phyloP scores from a whole-genome alignment of 306 rosid species.

The Casuarina equisetifolia region DNA sequence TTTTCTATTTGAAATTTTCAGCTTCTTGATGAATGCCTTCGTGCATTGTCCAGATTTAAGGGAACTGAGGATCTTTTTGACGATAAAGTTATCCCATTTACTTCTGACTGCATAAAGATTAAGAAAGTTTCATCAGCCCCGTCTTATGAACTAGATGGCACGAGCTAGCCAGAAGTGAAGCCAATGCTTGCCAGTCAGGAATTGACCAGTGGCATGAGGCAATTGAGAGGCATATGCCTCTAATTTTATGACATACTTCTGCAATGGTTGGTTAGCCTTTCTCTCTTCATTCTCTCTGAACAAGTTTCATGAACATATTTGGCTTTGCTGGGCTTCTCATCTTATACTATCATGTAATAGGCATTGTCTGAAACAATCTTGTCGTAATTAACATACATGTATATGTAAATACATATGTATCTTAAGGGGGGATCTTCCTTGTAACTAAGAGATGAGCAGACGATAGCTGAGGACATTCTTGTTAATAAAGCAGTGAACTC shows the following conservation, averaged over 20 bases:
- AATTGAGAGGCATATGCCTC: conserved; percentile 75
- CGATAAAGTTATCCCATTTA: conserved; percentile 80
- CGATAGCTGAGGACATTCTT: too few species aligned
- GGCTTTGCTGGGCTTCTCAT: neutral
- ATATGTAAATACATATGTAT: too few species aligned
- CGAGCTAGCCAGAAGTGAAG: conserved; percentile 30
- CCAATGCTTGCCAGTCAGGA: conserved; percentile 54
- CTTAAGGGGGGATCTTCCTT: too few species aligned
- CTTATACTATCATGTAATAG: neutral
- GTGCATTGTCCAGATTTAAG: conserved; percentile 90
- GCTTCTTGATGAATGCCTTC: conserved; percentile 89
- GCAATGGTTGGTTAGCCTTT: conserved; percentile 54
- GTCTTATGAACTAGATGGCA: conserved; percentile 49
- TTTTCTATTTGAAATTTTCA: conserved; percentile 36
- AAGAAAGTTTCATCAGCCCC: conserved; percentile 96
- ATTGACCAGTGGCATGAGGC: conserved; percentile 73
- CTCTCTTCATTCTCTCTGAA: neutral
- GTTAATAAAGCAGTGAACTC: too few species aligned
- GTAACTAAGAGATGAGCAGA: too few species aligned
- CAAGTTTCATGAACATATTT: conserved; percentile 16
- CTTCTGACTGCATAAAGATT: conserved; percentile 75
- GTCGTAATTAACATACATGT: neutral
- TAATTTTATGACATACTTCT: conserved; percentile 58
- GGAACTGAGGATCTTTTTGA: conserved; percentile 91
- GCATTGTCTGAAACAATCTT: neutral